These are phyloP conservation scores for Dujonia santamariae DNA, from an alignment of 1,139 yeast genomes.

Conservation along the genomic window DNA sequence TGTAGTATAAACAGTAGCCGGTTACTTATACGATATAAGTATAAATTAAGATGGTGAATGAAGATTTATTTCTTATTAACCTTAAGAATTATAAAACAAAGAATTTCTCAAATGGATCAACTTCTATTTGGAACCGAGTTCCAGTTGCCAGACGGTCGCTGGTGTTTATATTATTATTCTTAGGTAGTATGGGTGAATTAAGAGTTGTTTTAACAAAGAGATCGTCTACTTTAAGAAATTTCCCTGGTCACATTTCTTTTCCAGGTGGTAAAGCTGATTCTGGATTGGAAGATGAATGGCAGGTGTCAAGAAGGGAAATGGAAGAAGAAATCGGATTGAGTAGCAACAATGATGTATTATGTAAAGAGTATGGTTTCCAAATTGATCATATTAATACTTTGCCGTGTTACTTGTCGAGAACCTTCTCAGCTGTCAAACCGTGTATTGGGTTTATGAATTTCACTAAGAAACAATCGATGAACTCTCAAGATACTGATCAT, in stretches of 20 bases:
- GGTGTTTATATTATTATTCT: constrained; percentile 67
- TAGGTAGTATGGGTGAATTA: constrained; percentile 70
- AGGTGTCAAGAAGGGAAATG: constrained; percentile 77
- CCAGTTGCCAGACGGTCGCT: constrained; percentile 70
- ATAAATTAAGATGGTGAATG: constrained; percentile 15
- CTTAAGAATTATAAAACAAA: constrained; percentile 21
- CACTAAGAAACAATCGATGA: constrained; percentile 10
- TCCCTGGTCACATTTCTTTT: constrained; percentile 84
- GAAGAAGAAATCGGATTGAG: constrained; percentile 83
- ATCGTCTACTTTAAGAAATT: constrained; percentile 62
- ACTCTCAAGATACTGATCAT: constrained; percentile 11
- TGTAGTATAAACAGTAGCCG: too few species aligned
- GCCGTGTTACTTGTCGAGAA: constrained; percentile 77
- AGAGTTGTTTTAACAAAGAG: constrained; percentile 76
- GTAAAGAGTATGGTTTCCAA: constrained; percentile 45
- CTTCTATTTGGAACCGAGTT: constrained; percentile 55
- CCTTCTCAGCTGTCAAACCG: constrained; percentile 80
- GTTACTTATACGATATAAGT: too few species aligned
- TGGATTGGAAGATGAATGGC: constrained; percentile 63
- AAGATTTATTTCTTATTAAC: constrained; percentile 18
- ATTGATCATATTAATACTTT: constrained; percentile 57
- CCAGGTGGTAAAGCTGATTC: constrained; percentile 88
- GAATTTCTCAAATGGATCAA: constrained; percentile 25
- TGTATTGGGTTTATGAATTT: constrained; percentile 62
- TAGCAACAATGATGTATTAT: constrained; percentile 42